A percentile compares a stretch with the other conserved stretches of the same genome.
Evolutionary conservation across 306 rosid genomes (phyloP).

Genomic region (Castanospermum australe): DNA sequence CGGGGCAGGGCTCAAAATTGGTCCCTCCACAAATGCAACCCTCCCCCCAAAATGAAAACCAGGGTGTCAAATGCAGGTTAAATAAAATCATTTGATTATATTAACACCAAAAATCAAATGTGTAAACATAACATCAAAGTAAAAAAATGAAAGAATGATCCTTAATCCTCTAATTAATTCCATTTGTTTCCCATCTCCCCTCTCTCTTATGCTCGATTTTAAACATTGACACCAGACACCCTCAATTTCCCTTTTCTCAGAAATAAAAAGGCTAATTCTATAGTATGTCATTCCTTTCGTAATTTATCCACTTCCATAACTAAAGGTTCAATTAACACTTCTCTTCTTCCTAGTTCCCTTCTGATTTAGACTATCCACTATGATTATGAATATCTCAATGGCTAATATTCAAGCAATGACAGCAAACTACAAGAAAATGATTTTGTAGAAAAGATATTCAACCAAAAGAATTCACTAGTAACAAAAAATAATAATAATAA

Average conservation of each 20-base stretch:
- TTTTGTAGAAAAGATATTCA: neutral
- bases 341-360: neutral
- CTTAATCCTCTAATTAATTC: neutral
- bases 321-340: neutral
- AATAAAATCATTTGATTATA: too few relatives aligned
- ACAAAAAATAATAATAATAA: neutral
- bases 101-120: neutral
- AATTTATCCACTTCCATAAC: neutral
- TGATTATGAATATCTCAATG: neutral
- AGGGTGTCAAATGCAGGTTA: too few relatives aligned
- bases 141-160: neutral
- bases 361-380: neutral
- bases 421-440: neutral
- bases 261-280: neutral
- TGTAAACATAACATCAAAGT: neutral
- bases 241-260: neutral
- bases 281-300: neutral
- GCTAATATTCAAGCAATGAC: neutral
- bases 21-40: neutral
- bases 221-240: neutral
- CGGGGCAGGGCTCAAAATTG: neutral
- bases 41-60: too few relatives aligned
- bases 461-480: neutral
- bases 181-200: neutral
- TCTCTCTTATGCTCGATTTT: neutral